These are phyloP conservation scores for Leccinum longicurvipes DNA, from an alignment of 768 basidiomycete species.

Conservation along the genomic window DNA sequence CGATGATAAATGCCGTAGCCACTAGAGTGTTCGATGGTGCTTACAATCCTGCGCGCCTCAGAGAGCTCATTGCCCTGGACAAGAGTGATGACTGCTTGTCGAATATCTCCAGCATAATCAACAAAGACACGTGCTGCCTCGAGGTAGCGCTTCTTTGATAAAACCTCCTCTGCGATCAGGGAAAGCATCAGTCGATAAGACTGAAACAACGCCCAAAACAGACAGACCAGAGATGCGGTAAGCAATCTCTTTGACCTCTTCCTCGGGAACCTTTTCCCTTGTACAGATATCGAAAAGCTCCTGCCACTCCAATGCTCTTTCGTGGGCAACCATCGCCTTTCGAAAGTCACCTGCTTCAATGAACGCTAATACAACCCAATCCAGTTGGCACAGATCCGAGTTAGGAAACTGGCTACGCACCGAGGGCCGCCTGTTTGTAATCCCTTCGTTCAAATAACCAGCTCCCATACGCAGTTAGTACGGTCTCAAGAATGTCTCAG, in stretches of 20 bases:
- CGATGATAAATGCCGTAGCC: slow-evolving; percentile 1
- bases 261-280: slow-evolving; percentile 44
- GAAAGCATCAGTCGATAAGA: slow-evolving; percentile 2
- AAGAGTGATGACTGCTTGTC: slow-evolving; percentile 71
- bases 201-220: neutral
- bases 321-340: slow-evolving; percentile 86
- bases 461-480: slow-evolving; percentile 76
- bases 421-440: slow-evolving; percentile 78
- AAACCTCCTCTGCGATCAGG: slow-evolving; percentile 68
- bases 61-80: slow-evolving; percentile 81
- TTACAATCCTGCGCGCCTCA: slow-evolving; percentile 84
- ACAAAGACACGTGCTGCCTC: slow-evolving; percentile 83
- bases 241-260: slow-evolving; percentile 62
- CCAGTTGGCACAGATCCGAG: slow-evolving; percentile 2
- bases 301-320: slow-evolving; percentile 86
- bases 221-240: slow-evolving; percentile 76
- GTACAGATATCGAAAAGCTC: slow-evolving; percentile 83
- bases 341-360: slow-evolving; percentile 55
- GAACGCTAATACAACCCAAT: slow-evolving; percentile 53
- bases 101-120: slow-evolving; percentile 78
- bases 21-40: slow-evolving; percentile 23
- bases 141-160: slow-evolving; percentile 69
- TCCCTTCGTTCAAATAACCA: slow-evolving; percentile 85
- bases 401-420: slow-evolving; percentile 38
- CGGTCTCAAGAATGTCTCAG: slow-evolving; percentile 41